Evolutionary conservation across 768 basidiomycete species (phyloP), one percentile per base, ranked within the genome.

Genomic region (Xerocomus brunneocitrinus): DNA sequence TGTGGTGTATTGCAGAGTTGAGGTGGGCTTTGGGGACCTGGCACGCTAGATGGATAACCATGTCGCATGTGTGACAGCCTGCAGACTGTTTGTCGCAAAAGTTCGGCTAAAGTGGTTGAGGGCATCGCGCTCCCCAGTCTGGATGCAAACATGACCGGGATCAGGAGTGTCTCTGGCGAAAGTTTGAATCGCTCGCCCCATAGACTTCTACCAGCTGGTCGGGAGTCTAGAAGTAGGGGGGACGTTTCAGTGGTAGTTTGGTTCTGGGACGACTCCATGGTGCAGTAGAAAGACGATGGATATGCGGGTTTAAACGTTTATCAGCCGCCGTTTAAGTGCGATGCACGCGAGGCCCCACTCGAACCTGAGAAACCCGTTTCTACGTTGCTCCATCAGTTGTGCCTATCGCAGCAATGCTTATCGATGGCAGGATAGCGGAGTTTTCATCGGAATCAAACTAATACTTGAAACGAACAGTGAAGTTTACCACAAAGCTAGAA

Each of bases 41-140:
- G 19, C 19, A 19, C 19, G 19, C 19, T 19, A 19, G 19, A 19
- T 19, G 19, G 19, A 19, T 19, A 19, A 19, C 19, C 19, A 19
- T 64, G 62, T 2, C 49, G 42, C 1, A 12, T 42, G 30, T 58
- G 60, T 60, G 67, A 71, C 16, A 57, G 12, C 30, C 56, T 58
- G 58, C 71, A 71, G 34, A 69, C 50, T 16, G 60, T 46, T 41
- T 57, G 59, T 30, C 68, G 65, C 2, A 67, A 10, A 9, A 71
- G 54, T 12, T 60, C 62, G 12, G 67, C 38, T 16, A 64, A 41
- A 6, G 70, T 72, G 0, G 71, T 68, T 1, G 55, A 16, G n/a
- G 63, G 51, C n/a, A 71, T 52, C 9, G 40, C 42, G 3, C 13
- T 42, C 5, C 66, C 69, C 22, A 71, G 45, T 7, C 44, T 58